These are phyloP conservation scores for Lyophyllum semitale DNA, from an alignment of 768 basidiomycete genomes.

Conservation along the genomic window DNA sequence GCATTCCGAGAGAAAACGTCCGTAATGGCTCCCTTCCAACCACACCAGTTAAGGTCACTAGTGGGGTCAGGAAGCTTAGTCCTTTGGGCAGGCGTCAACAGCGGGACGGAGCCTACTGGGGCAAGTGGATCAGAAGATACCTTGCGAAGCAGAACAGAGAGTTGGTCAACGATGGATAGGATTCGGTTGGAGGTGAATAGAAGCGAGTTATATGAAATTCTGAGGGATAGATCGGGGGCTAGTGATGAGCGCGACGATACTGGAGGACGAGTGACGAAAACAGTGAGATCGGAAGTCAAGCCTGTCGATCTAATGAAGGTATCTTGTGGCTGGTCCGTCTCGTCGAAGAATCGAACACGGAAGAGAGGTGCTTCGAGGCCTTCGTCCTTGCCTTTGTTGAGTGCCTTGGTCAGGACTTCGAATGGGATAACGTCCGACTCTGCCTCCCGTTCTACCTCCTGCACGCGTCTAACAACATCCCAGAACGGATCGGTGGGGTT, in stretches of 20 bases:
- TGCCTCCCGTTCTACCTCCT: constrained; percentile 82
- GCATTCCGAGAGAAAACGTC: constrained; percentile 94
- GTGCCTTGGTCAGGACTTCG: constrained; percentile 68
- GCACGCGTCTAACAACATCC: constrained; percentile 83
- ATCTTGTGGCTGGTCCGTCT: constrained; percentile 73
- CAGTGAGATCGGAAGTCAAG: constrained; percentile 88
- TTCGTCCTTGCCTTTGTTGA: constrained; percentile 69
- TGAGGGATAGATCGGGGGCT: constrained; percentile 74
- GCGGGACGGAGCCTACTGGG: constrained; percentile 75
- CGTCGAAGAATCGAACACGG: constrained; percentile 96
- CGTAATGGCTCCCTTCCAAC: constrained; percentile 95
- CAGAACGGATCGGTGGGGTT: constrained; percentile 89
- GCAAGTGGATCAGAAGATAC: constrained; percentile 68
- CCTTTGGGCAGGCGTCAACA: constrained; percentile 74
- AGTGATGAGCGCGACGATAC: constrained; percentile 69
- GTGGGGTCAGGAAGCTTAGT: constrained; percentile 78
- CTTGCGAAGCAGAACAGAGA: constrained; percentile 74
- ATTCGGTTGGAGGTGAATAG: constrained; percentile 85
- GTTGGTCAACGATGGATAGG: constrained; percentile 78
- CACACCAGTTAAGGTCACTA: constrained; percentile 94
- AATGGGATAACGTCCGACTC: constrained; percentile 82
- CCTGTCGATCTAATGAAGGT: constrained; percentile 79
- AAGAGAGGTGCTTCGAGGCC: constrained; percentile 70
- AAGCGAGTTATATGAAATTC: constrained; percentile 92
- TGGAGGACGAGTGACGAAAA: constrained; percentile 80